A percentile compares a stretch with the other conserved stretches of the same genome.
These are phyloP conservation scores for Alectoria sarmentosa DNA, from an alignment of 495 filamentous ascomycete genomes.

Conservation along the genomic window DNA sequence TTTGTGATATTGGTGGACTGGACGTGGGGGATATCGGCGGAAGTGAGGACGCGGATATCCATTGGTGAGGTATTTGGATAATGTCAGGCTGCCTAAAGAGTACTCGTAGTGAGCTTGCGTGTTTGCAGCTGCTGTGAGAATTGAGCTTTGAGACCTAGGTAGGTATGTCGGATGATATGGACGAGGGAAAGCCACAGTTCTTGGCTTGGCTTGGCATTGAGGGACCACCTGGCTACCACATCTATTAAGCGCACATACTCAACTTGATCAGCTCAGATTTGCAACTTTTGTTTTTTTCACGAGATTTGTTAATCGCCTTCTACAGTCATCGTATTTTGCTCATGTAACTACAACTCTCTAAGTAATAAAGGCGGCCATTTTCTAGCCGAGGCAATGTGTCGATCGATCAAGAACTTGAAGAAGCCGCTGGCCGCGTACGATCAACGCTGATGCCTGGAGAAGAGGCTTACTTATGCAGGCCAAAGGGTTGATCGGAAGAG, in stretches of 20 bases:
- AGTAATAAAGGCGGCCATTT: too few species aligned
- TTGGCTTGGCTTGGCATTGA: too few species aligned
- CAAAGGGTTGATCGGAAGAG: background rate
- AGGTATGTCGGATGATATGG: background rate
- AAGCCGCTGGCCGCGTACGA: background rate
- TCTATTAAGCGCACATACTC: too few species aligned
- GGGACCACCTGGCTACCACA: too few species aligned
- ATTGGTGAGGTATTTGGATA: constrained; percentile 33
- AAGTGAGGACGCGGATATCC: constrained; percentile 70
- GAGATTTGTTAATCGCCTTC: too few species aligned
- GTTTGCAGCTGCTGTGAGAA: background rate
- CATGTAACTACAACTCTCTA: too few species aligned
- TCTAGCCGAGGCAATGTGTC: background rate
- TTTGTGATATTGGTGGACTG: constrained; percentile 99
- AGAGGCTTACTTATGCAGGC: background rate
- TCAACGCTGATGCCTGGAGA: background rate
- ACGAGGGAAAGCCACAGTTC: background rate
- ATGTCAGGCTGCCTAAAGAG: background rate
- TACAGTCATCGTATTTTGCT: too few species aligned
- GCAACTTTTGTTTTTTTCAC: too few species aligned
- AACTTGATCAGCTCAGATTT: too few species aligned
- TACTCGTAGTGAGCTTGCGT: background rate
- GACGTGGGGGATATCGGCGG: constrained; percentile 84
- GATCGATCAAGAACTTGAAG: background rate
- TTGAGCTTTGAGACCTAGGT: background rate